Base-by-base conservation (phyloP, 805 yeast genomes). In the Cyberlindnera mrakii region DNA sequence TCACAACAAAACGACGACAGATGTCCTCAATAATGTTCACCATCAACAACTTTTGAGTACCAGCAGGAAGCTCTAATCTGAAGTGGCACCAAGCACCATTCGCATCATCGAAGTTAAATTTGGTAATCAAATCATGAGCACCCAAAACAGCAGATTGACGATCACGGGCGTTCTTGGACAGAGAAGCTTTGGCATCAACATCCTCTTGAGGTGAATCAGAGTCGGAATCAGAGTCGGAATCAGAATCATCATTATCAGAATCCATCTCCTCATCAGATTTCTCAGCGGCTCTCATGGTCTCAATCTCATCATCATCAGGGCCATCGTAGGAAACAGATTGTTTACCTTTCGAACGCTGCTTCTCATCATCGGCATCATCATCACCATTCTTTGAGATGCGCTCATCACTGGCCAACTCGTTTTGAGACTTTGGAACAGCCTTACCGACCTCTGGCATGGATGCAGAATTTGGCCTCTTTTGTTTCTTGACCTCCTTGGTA, bases 221-320 rank as follows among this genome's bases (percentile, higher is more conserved):
- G 14, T 70, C 75, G n/a, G 65, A 58, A 34, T 63, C 70, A 15
- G 60, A 62, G 23, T 70, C 78, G 9, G 44, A 35, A 20, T 48
- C 51, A 17, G 36, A 16, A 35, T 43, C 48, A 14, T 70, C 75
- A 14, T 64, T 58, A 36, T 63, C 69, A 11, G 61, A 62, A 19
- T 70, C 77, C 27, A 59, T 58, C 9, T 77, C 83, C 54, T 82
- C 93, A 50, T 80, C 88, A 33, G 90, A 79, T 54, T 82, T 77
- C 63, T 84, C 91, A 40, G 85, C 95, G 57, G 75, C 75, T 65
- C 81, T 81, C 90, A 87, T 85, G 40, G 86, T 85, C 62, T 88
- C 97, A 47, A 86, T 70, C 60, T 90, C 97, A 27, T 88, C 98
- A 49, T 90, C 97, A 66, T 90, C 98, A 30, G 96, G 96, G 14